Percentiles rank a stretch among this genome's conserved stretches.
These are phyloP conservation scores for Leishmania amazonensis DNA, from an alignment of 208 protist genomes.

Conservation along the genomic window DNA sequence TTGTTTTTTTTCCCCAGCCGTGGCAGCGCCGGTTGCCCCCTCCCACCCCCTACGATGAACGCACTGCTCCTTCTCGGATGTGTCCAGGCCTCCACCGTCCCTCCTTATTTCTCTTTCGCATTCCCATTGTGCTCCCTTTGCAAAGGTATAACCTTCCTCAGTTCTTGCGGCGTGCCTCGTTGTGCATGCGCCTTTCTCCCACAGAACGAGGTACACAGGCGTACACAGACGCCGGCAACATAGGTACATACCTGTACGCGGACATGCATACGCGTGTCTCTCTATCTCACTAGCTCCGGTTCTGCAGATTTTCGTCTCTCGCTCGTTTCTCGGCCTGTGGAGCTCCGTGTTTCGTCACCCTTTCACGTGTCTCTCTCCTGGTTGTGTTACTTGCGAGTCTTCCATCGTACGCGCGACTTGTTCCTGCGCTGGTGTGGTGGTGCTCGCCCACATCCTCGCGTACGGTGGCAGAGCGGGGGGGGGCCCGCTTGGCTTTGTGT, in stretches of 20 bases:
- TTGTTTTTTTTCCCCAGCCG: background rate
- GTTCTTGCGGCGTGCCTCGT: background rate
- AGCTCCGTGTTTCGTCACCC: background rate
- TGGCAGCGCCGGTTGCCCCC: background rate
- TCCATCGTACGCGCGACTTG: background rate
- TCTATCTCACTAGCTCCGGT: background rate
- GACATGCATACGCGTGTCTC: background rate
- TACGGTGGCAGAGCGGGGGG: background rate
- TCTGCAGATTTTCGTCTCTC: background rate
- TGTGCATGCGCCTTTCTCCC: background rate
- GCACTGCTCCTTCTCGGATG: background rate
- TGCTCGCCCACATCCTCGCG: background rate
- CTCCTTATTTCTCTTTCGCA: background rate
- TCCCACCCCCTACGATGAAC: background rate
- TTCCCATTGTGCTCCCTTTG: background rate
- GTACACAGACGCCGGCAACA: background rate
- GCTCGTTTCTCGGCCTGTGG: too few species aligned
- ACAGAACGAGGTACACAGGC: constrained; percentile 1
- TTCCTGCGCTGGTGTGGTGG: background rate
- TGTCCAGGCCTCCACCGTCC: background rate
- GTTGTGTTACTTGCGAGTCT: background rate
- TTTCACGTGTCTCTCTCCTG: background rate
- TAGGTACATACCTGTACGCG: background rate
- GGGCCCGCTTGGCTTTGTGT: background rate
- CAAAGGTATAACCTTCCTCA: background rate